Base-by-base conservation (phyloP, 2,329 filamentous ascomycete genomes). In the Davidsoniella neocaledoniae region DNA sequence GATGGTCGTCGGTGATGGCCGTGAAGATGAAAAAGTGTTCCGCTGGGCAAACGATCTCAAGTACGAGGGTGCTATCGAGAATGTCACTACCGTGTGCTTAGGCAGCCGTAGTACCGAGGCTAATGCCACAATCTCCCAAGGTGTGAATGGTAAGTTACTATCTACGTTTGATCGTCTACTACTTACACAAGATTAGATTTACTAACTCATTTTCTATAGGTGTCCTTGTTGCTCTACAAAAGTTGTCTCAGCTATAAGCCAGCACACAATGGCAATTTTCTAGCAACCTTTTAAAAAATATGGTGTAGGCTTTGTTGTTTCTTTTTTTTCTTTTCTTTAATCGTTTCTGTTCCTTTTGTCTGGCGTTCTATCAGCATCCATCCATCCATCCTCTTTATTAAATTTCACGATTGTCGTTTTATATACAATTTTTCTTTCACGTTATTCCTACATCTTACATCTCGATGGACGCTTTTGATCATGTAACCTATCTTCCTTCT, bases 11-110 rank as follows among this genome's bases (percentile, higher is more conserved):
- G 90, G 90, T 37, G 88, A 95, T 59, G 86, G 88, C 40, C 80
- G 90, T 29, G 90, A 95, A 57, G 91, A 96, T 56, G 90, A 96
- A 61, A 83, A 86, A 57, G 83, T 94, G 17, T 96, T 94, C 68
- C 81, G 81, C 54, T 96, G 91, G 90, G 91, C 90, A 16, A 94
- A 95, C 65, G 72, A 77, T 45, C 67, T 94, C 9, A 71, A 72
- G 19, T 70, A 73, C 2, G 66, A 73, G 7, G 72, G 73, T 16
- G 66, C 67, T 2, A 72, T 87, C 41, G 66, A 78, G 46, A 72
- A 86, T 50, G 84, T 91, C 3, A 79, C 83, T 54, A 94, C 88
- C 2, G 87, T 94, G 19, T 93, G 85, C 55, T 69, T 96, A 36
- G 87, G 88, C 46, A 84, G 75, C 59, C 76, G 87, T 55, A 95